A percentile compares a stretch with the other conserved stretches of the same genome.
Evolutionary conservation across 176 grass and related monocot species (phyloP).

Genomic region (Oryza glumipatula): DNA sequence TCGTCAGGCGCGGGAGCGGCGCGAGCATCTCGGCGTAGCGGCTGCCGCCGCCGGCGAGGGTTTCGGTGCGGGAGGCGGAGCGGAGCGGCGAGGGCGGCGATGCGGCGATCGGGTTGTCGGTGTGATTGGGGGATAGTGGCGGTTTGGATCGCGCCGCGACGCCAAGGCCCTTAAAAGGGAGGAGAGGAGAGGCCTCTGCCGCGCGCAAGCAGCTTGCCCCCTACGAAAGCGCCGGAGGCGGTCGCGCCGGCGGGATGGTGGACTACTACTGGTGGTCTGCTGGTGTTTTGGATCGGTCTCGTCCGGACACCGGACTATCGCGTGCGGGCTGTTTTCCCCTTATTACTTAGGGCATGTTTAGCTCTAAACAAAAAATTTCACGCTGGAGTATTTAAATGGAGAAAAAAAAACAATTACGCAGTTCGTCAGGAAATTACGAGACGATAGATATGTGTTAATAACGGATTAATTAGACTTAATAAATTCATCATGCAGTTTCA

Average conservation of each 20-base stretch:
- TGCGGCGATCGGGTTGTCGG: background rate
- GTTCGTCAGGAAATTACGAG: too few relatives aligned
- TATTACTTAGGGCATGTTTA: too few relatives aligned
- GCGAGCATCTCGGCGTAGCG: slow-evolving; percentile 61
- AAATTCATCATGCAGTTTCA: too few relatives aligned
- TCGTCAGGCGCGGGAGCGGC: slow-evolving; percentile 82
- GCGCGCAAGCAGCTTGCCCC: background rate
- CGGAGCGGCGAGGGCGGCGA: background rate
- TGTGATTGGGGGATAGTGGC: background rate
- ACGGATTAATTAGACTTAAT: too few relatives aligned
- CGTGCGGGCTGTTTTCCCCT: too few relatives aligned
- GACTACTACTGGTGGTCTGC: background rate
- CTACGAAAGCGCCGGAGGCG: background rate
- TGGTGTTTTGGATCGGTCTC: too few relatives aligned
- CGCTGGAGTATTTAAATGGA: too few relatives aligned
- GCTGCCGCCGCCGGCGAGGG: background rate
- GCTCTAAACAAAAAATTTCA: too few relatives aligned
- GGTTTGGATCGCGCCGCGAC: slow-evolving; percentile 4
- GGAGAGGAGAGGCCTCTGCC: too few relatives aligned
- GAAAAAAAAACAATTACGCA: too few relatives aligned
- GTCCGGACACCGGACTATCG: too few relatives aligned
- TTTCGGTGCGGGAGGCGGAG: background rate
- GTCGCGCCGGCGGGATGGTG: background rate
- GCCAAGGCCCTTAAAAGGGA: background rate
- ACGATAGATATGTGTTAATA: too few relatives aligned